Evolutionary conservation across 805 yeast genomes (phyloP), one percentile per base, ranked within the genome.

Genomic region (Ogataea chonburiensis): DNA sequence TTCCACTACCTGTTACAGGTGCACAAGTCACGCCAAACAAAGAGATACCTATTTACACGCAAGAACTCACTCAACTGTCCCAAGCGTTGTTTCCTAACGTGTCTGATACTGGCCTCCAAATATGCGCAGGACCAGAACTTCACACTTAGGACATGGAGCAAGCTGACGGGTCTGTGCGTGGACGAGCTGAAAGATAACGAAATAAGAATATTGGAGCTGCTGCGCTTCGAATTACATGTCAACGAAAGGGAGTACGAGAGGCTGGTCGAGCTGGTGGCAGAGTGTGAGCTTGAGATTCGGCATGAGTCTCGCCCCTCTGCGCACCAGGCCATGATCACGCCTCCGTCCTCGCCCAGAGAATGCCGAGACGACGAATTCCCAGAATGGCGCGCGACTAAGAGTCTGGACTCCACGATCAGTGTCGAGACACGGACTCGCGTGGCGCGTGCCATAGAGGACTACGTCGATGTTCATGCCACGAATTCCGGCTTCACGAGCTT

Each of bases 91-190:
- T 79, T 86, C 45, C 67, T 86, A 42, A 73, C 80, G 2, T 73
- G 85, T 51, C 57, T 86, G 35, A 82, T 86, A 35, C 63, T 86
- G 24, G 79, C 93, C 4, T 73, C 81, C 34, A 86, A 86, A 55
- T 84, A 78, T 56, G 67, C 72, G 42, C 86, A 79, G 53, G 95
- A 86, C 60, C 73, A 76, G 33, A 81, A 80, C 54, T 84, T 75
- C 58, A 68, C 83, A 19, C 69, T 82, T 47, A 70, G 68, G 43
- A 74, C 84, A 5, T 86, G 95, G 95, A 66, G 81, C 34, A 74
- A 76, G 54, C 79, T 86, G 32, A 73, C 86, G 21, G 93, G 94
- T 0, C 67, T 83, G 25, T 53, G 74, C 15, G 52, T 72, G 4
- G 46, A 56, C 18, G 79, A 75, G 40, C 63, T 86, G 34, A 68